Base-by-base conservation (phyloP, 305 asterid genomes). In the Petunia hybrid region DNA sequence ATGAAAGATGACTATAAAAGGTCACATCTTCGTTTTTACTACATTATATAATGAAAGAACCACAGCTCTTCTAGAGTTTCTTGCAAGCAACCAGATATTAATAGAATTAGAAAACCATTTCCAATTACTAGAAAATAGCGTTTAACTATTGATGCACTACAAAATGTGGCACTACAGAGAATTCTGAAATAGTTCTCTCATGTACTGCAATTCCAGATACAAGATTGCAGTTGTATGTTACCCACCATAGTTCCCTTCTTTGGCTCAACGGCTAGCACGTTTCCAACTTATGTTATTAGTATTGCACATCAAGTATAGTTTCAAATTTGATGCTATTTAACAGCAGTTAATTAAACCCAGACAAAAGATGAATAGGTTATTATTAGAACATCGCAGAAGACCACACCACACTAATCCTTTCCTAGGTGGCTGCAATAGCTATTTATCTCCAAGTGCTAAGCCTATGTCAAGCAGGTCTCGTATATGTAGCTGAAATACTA, bases 331-430 rank as follows among this genome's bases (percentile, higher is more conserved):
- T 65, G 71, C 73, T 65, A 65, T 65, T 22, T 5, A 65, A 7
- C 2, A 22, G 41, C 22, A 70, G 41, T 22, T 22, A 45, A 59
- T 45, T 31, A 70, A 70, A 9, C 60, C 12, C 22, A 70, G 22
- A 45, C 2, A 16, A 16, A 70, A 70, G 77, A 4, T 5, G 9
- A 38, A 38, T 12, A 64, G 10, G 12, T 6, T 64, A 64, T 38
- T 5, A 64, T 13, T 12, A 38, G 41, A 8, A 45, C 60, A 9
- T 14, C 16, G 5, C 22, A n/a, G 45, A 70, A 70, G 42, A 41
- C 60, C 77, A 70, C 39, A 35, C 46, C 77, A 70, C 39, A 35
- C 48, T 70, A 59, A 46, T 22, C 59, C 42, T 70, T 45, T 22
- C 57, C 4, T 46, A 5, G 12, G 42, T 70, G 9, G 60, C 22